Base-by-base conservation (phyloP, 2,329 filamentous ascomycete genomes). In the Sclerotinia sclerotiorum region DNA sequence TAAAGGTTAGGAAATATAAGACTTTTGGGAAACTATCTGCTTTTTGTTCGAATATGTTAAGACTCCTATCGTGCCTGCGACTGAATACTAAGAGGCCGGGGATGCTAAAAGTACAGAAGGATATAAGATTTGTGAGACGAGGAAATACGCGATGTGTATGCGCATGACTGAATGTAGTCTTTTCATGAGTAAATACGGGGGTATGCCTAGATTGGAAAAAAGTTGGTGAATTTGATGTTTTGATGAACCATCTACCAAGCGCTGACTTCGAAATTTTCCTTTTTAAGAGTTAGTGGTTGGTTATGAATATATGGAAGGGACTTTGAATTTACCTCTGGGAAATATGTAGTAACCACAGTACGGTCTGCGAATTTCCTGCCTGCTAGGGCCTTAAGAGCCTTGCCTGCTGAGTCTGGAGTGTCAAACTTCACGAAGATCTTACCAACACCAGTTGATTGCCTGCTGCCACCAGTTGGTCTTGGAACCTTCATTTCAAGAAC, bases 391-490 rank as follows among this genome's bases (percentile, higher is more conserved):
- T 90, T 89, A 68, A 99, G 83, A 10, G 95, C 96, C 76, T 92
- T 94, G 71, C 91, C 90, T 27, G 94, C 92, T 11, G 89, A 88
- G 63, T 93, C 92, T 2, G 86, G 82, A 3, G 84, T 87, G 72
- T 95, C 92, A 77, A 93, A 99, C 79, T 97, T 98, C 82, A 99
- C 90, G 78, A 90, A 99, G 74, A 99, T 98, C 84, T 98, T 99
- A 78, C 95, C 95, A 29, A 99, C 93, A 58, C 95, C 95, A 42
- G 92, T 87, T 29, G 90, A 92, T 78, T 95, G 90, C 74, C 93
- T 88, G 79, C 89, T 92, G 61, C 92, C 93, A 74, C 92, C 91
- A 29, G 87, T 88, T 2, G 95, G 94, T 69, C 95, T 87, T 5
- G 95, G 95, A 69, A 99, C 90, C 83, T 99, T 99, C 80, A 98